Percentiles rank a stretch among this genome's conserved stretches.
Evolutionary conservation across 2,329 filamentous ascomycete species (phyloP).

Genomic region (Thelonectria rubi): DNA sequence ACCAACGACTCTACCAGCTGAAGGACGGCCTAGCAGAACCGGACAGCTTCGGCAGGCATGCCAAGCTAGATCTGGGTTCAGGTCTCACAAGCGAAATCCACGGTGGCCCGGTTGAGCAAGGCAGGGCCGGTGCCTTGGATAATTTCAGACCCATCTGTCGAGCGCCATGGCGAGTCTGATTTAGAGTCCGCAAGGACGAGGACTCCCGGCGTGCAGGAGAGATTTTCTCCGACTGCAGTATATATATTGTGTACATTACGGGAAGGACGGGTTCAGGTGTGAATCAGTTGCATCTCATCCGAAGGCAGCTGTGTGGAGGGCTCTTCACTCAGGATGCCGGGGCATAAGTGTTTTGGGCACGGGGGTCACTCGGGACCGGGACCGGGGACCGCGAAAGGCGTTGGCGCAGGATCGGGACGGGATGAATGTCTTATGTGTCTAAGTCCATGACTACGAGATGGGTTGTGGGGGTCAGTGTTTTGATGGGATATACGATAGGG

Average conservation of each 20-base stretch:
- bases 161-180: slow-evolving; percentile 16
- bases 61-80: slow-evolving; percentile 10
- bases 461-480: slow-evolving; percentile 27
- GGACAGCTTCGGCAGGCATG: slow-evolving; percentile 19
- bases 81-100: slow-evolving; percentile 1
- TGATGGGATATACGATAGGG: slow-evolving; percentile 38
- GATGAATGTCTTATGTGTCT: slow-evolving; percentile 40
- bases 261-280: slow-evolving; percentile 20
- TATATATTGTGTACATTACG: slow-evolving; percentile 41
- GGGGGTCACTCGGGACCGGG: slow-evolving; percentile 28
- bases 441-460: slow-evolving; percentile 34
- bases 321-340: slow-evolving; percentile 25
- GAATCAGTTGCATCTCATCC: slow-evolving; percentile 2
- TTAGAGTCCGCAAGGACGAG: slow-evolving; percentile 16
- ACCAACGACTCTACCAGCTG: slow-evolving; percentile 47
- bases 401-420: slow-evolving; percentile 39
- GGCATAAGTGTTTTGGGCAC: slow-evolving; percentile 29
- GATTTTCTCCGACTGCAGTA: slow-evolving; percentile 32
- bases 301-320: slow-evolving; percentile 18
- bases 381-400: slow-evolving; percentile 36
- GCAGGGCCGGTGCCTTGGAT: slow-evolving; percentile 7
- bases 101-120: neutral
- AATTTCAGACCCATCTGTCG: slow-evolving; percentile 19
- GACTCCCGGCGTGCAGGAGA: slow-evolving; percentile 19
- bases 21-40: slow-evolving; percentile 33